phyloP scores from a whole-genome alignment of 441 rosid species.

The Manihot esculenta region DNA sequence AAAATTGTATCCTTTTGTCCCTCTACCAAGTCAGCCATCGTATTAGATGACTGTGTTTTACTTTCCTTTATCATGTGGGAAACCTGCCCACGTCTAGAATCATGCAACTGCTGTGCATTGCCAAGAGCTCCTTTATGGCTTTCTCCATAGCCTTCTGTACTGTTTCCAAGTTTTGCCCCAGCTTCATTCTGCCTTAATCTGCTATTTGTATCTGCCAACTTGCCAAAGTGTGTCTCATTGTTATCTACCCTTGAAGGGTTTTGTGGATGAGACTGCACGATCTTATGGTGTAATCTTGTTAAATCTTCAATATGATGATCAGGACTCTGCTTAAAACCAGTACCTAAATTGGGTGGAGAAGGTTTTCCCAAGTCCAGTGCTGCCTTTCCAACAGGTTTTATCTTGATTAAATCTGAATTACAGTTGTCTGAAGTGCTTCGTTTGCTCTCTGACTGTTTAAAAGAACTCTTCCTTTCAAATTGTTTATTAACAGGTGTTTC shows the following conservation, averaged over 20 bases:
- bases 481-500: slow-evolving; percentile 53
- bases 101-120: slow-evolving; percentile 40
- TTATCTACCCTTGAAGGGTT: slow-evolving; percentile 41
- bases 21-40: slow-evolving; percentile 35
- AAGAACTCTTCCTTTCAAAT: slow-evolving; percentile 62
- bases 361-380: slow-evolving; percentile 49
- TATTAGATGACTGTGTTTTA: slow-evolving; percentile 43
- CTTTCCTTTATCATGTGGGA: slow-evolving; percentile 50
- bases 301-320: slow-evolving; percentile 53
- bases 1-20: slow-evolving; percentile 46
- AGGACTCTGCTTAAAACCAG: slow-evolving; percentile 48
- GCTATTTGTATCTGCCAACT: slow-evolving; percentile 44
- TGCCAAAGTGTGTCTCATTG: slow-evolving; percentile 47
- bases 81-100: slow-evolving; percentile 49
- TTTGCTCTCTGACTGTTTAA: slow-evolving; percentile 56
- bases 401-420: slow-evolving; percentile 50
- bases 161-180: slow-evolving; percentile 42
- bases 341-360: slow-evolving; percentile 43
- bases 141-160: slow-evolving; percentile 71
- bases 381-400: slow-evolving; percentile 56
- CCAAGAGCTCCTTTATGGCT: slow-evolving; percentile 53
- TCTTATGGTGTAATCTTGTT: slow-evolving; percentile 41
- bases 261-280: slow-evolving; percentile 52
- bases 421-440: slow-evolving; percentile 55
- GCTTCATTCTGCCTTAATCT: slow-evolving; percentile 55